phyloP scores from a whole-genome alignment of 192 early-diverging fungal genomes.

The Backusella tarrabulga region DNA sequence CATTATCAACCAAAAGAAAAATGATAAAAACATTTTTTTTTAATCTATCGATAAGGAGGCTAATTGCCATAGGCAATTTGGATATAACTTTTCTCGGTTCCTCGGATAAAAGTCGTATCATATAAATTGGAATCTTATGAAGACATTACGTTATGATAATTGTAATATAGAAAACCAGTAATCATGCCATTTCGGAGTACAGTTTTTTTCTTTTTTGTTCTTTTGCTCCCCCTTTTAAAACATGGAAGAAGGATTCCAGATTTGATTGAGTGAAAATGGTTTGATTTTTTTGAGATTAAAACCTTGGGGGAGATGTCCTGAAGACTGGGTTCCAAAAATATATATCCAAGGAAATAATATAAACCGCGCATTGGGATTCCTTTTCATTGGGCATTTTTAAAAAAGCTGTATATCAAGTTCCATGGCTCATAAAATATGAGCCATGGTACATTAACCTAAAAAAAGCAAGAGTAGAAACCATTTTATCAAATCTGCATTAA shows the following conservation, averaged over 20 bases:
- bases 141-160: neutral
- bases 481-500: no score
- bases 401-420: neutral
- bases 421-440: neutral
- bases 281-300: conserved; percentile 3
- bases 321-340: neutral
- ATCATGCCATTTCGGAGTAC: neutral
- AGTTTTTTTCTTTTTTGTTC: neutral
- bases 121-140: neutral
- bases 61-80: neutral
- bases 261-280: neutral
- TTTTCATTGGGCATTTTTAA: neutral
- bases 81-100: neutral
- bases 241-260: neutral
- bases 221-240: neutral
- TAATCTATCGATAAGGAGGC: neutral
- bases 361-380: neutral
- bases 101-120: neutral
- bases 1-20: neutral
- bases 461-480: neutral
- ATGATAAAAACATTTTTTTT: no score
- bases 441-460: neutral
- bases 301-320: neutral
- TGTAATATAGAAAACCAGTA: neutral
- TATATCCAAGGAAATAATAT: neutral